Evolutionary conservation across 2,329 filamentous ascomycete genomes (phyloP).

Genomic region (Colletotrichum limetticola): DNA sequence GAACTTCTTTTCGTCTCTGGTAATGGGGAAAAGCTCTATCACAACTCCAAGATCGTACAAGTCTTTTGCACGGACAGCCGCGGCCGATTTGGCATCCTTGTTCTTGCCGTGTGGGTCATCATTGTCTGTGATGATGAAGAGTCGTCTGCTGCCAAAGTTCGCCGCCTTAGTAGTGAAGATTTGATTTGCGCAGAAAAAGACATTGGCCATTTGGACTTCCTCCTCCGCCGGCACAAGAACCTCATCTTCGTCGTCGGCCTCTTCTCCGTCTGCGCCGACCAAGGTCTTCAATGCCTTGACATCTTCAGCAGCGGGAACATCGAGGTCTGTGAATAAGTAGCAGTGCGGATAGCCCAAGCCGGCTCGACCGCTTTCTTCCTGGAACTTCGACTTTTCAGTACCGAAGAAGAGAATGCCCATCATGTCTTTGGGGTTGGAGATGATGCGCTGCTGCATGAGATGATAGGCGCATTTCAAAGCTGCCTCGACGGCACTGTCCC

Average conservation of each 20-base stretch:
- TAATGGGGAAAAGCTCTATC: constrained; percentile 94
- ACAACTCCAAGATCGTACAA: constrained; percentile 91
- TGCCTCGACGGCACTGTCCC: constrained; percentile 81
- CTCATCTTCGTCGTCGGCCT: constrained; percentile 76
- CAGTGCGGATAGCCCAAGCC: constrained; percentile 85
- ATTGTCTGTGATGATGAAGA: constrained; percentile 97
- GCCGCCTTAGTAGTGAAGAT: constrained; percentile 95
- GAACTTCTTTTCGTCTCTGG: constrained; percentile 75
- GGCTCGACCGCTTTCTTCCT: constrained; percentile 70
- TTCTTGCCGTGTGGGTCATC: constrained; percentile 83
- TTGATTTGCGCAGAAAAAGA: constrained; percentile 95
- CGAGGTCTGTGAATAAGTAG: constrained; percentile 89
- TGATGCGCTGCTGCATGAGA: constrained; percentile 98
- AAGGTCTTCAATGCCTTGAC: constrained; percentile 82
- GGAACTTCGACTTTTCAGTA: constrained; percentile 85
- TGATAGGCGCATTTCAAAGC: constrained; percentile 94
- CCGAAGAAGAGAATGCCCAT: constrained; percentile 95
- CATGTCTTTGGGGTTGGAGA: constrained; percentile 95
- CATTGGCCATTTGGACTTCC: constrained; percentile 82
- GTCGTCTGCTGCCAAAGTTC: constrained; percentile 89
- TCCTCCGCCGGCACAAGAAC: constrained; percentile 78
- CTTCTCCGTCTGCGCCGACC: constrained; percentile 83
- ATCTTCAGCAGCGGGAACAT: constrained; percentile 86
- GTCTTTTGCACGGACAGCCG: constrained; percentile 91
- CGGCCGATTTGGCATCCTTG: constrained; percentile 78